Conservation (phyloP, 2,329 filamentous ascomycete species). For the Claviceps monticola region DNA sequence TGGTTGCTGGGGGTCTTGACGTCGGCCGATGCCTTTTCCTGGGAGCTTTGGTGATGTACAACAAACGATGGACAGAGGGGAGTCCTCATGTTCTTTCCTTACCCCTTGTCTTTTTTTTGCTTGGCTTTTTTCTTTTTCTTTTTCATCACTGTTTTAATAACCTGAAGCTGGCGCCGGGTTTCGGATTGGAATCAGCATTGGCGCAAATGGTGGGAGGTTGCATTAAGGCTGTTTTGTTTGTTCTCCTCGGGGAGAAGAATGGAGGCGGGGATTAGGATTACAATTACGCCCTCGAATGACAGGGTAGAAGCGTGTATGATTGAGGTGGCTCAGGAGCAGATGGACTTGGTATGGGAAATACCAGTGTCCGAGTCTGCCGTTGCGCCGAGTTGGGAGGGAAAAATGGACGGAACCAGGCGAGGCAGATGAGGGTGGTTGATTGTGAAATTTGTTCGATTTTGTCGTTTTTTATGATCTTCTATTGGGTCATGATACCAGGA, state of each 20-base stretch:
- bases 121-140: conserved; percentile 10
- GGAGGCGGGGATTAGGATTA: not conserved
- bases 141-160: conserved; percentile 10
- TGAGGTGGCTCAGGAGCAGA: not conserved
- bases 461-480: not conserved
- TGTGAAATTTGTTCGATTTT: not conserved
- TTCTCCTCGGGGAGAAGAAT: conserved; percentile 1
- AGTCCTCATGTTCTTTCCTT: not conserved
- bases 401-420: not conserved
- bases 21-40: not conserved
- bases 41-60: not conserved
- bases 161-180: conserved; percentile 20
- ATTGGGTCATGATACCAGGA: not conserved
- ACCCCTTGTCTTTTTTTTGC: not conserved
- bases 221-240: conserved; percentile 6
- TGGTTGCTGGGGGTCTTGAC: not conserved
- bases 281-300: not conserved
- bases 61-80: conserved; percentile 12
- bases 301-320: not conserved
- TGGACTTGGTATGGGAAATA: not conserved
- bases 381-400: not conserved
- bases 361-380: not conserved
- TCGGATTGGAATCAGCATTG: conserved; percentile 10
- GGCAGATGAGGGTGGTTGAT: not conserved
- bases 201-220: conserved; percentile 9